phyloP scores from a whole-genome alignment of 179 eudicot species.

The Drosera spatulata region DNA sequence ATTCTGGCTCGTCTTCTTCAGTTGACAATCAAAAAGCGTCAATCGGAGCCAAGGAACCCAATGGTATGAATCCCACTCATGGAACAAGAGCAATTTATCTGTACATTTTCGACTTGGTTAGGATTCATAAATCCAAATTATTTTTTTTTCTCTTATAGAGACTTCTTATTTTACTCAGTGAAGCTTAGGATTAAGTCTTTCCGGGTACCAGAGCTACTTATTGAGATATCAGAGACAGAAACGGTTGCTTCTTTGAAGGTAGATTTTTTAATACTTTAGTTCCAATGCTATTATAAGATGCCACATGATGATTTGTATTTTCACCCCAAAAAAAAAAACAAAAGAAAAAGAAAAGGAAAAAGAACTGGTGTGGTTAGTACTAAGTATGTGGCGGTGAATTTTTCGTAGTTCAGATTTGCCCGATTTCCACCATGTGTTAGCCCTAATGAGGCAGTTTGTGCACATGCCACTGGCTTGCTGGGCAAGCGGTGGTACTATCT shows the following conservation, averaged over 20 bases:
- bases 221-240: constrained; percentile 79
- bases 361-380: no score
- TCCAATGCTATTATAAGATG: not conserved
- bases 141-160: constrained; percentile 24
- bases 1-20: constrained; percentile 24
- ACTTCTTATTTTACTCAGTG: constrained; percentile 48
- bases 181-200: constrained; percentile 85
- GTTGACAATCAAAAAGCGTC: constrained; percentile 33
- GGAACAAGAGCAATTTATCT: constrained; percentile 8
- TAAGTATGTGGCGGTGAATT: no score
- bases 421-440: no score
- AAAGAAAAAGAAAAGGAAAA: no score
- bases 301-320: no score
- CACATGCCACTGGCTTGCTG: no score
- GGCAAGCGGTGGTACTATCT: no score
- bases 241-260: constrained; percentile 90
- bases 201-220: constrained; percentile 70
- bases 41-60: constrained; percentile 44
- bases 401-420: no score
- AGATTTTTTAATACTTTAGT: not conserved
- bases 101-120: constrained; percentile 15
- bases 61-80: constrained; percentile 46
- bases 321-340: no score
- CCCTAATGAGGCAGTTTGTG: no score
- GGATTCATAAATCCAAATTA: constrained; percentile 12